Percentiles rank a stretch among this genome's conserved stretches.
Evolutionary conservation across 495 filamentous ascomycete species (phyloP).

Genomic region (Margaritispora aquatica): DNA sequence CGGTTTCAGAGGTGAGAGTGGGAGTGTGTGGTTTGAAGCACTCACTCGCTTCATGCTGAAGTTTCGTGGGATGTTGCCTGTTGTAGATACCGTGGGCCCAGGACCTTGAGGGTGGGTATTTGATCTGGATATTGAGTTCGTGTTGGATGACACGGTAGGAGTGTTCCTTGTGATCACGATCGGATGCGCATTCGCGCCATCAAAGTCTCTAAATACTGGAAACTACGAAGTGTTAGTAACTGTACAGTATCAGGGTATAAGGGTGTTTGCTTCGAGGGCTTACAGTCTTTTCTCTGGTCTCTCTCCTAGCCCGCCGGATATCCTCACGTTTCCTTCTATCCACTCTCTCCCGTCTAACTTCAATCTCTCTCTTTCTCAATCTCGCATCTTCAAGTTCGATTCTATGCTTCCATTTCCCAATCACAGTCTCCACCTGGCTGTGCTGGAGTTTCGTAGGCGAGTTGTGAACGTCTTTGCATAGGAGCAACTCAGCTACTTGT

Average conservation of each 20-base stretch:
- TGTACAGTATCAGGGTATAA: background rate
- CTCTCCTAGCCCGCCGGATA: background rate
- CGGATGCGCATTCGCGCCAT: background rate
- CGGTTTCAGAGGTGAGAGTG: background rate
- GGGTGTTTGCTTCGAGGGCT: too few species aligned
- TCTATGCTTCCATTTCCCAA: background rate
- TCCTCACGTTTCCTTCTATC: background rate
- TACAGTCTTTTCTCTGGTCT: too few species aligned
- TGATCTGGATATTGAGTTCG: background rate
- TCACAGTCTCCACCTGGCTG: background rate
- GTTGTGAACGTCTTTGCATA: slow-evolving; percentile 4
- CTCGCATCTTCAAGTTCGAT: background rate
- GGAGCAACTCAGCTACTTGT: background rate
- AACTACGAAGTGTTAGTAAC: background rate
- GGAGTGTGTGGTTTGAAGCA: background rate
- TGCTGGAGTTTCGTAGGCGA: background rate
- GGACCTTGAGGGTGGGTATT: too few species aligned
- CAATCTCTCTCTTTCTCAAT: background rate
- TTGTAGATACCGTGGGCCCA: too few species aligned
- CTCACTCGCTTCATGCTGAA: background rate
- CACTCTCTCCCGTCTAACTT: background rate
- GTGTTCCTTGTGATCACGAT: background rate
- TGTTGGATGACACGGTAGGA: background rate
- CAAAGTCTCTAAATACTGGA: background rate
- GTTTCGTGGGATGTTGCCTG: background rate